Evolutionary conservation across 169 alveolate species (phyloP), one percentile per base, ranked within the genome.

Genomic region (Cryptosporidium baileyi): DNA sequence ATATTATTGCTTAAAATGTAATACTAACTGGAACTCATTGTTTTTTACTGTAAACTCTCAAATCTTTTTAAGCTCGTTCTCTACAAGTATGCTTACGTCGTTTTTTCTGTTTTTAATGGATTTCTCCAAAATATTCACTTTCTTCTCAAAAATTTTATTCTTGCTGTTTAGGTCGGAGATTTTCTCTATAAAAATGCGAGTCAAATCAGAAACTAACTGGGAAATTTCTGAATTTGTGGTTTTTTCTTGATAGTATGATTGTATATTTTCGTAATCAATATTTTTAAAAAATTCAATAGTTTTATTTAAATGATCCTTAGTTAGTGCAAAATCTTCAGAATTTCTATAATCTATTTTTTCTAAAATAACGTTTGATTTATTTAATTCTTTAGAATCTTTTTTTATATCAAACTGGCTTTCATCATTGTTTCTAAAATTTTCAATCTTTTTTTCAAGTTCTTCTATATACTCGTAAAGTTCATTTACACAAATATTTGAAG

Each of bases 1-100:
- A 65, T 65, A 61, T 65, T 65, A 60, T 62, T 65, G 63, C 81
- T 49, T 45, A n/a, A 26, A 65, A 65, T 65, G 81, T 65, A 65
- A 65, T 65, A 62, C 81, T 65, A 65, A 65, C 32, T 60, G 13
- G 36, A 38, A 62, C 3, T 5, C 52, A 9, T 62, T 61, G 49
- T 1, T 1, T 61, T 15, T 61, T 57, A 3, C 28, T 43, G 5
- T 40, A 17, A 3, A 19, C 22, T 5, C 26, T 22, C 22, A 19
- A 17, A 5, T n/a, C n/a, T 24, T 1, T n/a, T 36, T 30, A 26
- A 61, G 32, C 15, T 62, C 34, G 40, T 24, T 43, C 28, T 65
- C 63, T 8, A 51, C 61, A 26, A 65, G 40, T 28, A 34, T 49
- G 19, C 32, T 51, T 26, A 65, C 30, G 17, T 65, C 81, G 32